Conservation (phyloP, 306 rosid species). For the Lotus japonicus region DNA sequence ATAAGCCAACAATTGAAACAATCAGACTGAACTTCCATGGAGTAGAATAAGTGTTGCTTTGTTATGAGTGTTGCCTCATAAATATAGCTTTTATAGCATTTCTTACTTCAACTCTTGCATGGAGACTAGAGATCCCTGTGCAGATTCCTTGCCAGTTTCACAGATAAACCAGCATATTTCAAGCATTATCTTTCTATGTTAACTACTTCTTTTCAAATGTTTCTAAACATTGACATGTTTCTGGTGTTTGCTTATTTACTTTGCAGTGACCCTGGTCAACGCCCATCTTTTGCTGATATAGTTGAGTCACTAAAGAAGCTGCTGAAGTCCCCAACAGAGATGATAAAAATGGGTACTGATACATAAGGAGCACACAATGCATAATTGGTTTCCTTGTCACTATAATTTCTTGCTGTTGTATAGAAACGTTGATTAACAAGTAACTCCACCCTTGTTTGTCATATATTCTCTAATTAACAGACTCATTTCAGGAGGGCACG, state of each 20-base stretch:
- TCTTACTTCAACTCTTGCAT: not conserved
- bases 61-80: not conserved
- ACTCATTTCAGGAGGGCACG: too few relatives aligned
- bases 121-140: too few relatives aligned
- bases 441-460: conserved; percentile 16
- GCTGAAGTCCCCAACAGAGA: conserved; percentile 68
- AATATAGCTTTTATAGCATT: not conserved
- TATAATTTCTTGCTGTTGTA: conserved; percentile 3
- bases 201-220: not conserved
- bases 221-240: not conserved
- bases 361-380: conserved; percentile 11
- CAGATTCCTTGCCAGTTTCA: not conserved
- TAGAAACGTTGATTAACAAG: conserved; percentile 24
- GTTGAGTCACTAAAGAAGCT: conserved; percentile 82
- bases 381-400: not conserved
- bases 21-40: not conserved
- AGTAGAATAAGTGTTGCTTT: not conserved
- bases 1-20: not conserved
- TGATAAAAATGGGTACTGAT: conserved; percentile 55
- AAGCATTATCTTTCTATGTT: not conserved
- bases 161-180: not conserved
- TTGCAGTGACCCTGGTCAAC: conserved; percentile 68
- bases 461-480: conserved; percentile 16
- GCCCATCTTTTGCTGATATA: conserved; percentile 64
- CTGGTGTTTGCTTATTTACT: conserved; percentile 23